phyloP scores from a whole-genome alignment of 2,329 filamentous ascomycete genomes.

The Cephalotrichum gorgonifer region DNA sequence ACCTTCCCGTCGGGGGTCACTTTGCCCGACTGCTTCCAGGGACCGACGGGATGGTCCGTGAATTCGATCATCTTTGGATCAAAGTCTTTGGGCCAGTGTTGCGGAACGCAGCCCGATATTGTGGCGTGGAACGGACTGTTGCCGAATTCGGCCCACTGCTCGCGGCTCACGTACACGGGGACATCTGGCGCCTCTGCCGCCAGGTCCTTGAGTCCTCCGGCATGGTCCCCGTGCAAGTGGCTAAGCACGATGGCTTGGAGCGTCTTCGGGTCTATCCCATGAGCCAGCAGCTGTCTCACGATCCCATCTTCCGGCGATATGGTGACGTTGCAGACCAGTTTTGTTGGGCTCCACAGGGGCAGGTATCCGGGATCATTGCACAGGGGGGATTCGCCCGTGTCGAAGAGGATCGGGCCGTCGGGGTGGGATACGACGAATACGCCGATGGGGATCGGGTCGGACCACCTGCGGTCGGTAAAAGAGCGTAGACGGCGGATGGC shows the following conservation, averaged over 20 bases:
- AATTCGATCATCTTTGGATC: slow-evolving; percentile 16
- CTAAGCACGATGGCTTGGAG: slow-evolving; percentile 16
- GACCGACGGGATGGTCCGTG: slow-evolving; percentile 14
- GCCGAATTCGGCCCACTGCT: slow-evolving; percentile 20
- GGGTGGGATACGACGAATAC: slow-evolving; percentile 13
- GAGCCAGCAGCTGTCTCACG: slow-evolving; percentile 8
- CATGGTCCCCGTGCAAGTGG: slow-evolving; percentile 19
- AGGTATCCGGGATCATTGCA: slow-evolving; percentile 12
- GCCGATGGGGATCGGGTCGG: slow-evolving; percentile 11
- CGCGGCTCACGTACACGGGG: slow-evolving; percentile 17
- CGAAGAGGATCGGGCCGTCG: slow-evolving; percentile 13
- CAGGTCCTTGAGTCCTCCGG: slow-evolving; percentile 16
- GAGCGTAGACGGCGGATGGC: slow-evolving; percentile 11
- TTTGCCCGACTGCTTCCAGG: slow-evolving; percentile 16
- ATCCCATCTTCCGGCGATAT: slow-evolving; percentile 12
- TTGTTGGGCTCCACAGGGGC: slow-evolving; percentile 10
- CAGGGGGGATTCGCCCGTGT: slow-evolving; percentile 13
- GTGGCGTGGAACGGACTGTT: slow-evolving; percentile 15
- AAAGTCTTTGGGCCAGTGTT: slow-evolving; percentile 20
- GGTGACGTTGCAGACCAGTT: slow-evolving; percentile 4
- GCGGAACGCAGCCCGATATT: slow-evolving; percentile 17
- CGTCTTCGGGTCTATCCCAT: slow-evolving; percentile 11
- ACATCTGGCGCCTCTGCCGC: slow-evolving; percentile 13
- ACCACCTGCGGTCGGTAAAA: slow-evolving; percentile 11
- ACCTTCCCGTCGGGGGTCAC: slow-evolving; percentile 19